Evolutionary conservation across 179 eudicot species (phyloP), one percentile per base, ranked within the genome.

Genomic region (Beta corolliflora): DNA sequence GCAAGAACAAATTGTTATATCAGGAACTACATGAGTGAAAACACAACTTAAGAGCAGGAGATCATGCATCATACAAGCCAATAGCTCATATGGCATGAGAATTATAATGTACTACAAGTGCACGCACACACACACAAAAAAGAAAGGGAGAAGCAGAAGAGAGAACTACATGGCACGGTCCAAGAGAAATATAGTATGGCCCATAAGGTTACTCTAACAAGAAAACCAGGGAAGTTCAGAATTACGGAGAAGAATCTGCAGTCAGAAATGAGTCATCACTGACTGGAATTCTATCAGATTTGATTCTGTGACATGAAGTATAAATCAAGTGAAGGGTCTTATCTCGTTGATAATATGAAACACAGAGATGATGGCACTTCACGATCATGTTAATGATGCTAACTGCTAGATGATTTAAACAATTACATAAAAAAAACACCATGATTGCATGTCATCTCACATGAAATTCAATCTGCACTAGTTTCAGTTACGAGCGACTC

Each of bases 1-100:
- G 71, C 83, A 77, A 29, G 41, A 61, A 29, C 44, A 61, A 78
- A 68, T 66, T 80, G 77, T 19, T 25, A 75, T 23, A 75, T 58
- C 13, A 65, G 58, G 58, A 18, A 15, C 13, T 74, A 68, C 44
- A 67, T 50, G 12, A 63, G 66, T 19, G 15, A 55, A 36, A 75
- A 53, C 9, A 73, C 2, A 65, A 61, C 31, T 60, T 50, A 8
- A 77, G 41, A 77, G 48, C 31, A 54, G 5, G 56, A 54, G 13
- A 18, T 73, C 54, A 61, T 23, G 23, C 14, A 77, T 72, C 63
- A 59, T 48, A 76, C 44, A 25, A 77, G 14, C 21, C 16, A 77
- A 77, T 14, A 6, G 53, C 18, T 48, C 55, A 13, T 45, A 64
- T 65, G 41, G 44, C 69, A 64, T 64, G 55, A 59, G 31, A 23